Percentiles rank a stretch among this genome's conserved stretches.
Conservation (phyloP, 768 basidiomycete genomes). For the Lyophyllum decastes region DNA sequence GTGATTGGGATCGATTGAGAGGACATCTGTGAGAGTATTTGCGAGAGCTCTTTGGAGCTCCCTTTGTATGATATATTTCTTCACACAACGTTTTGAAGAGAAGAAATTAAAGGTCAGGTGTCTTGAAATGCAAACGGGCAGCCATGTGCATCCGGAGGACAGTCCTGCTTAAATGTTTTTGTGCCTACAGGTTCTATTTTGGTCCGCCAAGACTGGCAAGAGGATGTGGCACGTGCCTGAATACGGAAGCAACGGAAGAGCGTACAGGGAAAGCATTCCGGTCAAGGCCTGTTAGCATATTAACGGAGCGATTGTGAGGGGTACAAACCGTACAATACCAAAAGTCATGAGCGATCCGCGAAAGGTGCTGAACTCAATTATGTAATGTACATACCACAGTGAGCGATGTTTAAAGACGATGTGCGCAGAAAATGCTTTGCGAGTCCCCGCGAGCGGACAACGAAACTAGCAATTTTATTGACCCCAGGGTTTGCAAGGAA, state of each 20-base stretch:
- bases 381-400: not conserved
- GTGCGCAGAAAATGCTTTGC: not conserved
- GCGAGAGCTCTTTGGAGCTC: not conserved
- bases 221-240: not conserved
- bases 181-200: not conserved
- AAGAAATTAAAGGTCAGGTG: not conserved
- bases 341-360: not conserved
- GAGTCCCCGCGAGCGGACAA: not conserved
- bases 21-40: not conserved
- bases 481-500: conserved; percentile 21
- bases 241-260: not conserved
- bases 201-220: not conserved
- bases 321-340: no score
- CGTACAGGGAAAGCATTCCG: no score
- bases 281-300: not conserved
- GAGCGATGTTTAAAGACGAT: not conserved
- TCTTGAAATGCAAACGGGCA: not conserved
- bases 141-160: not conserved
- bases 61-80: not conserved
- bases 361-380: not conserved
- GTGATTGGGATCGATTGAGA: not conserved
- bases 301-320: not conserved
- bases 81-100: not conserved
- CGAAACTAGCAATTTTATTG: not conserved
- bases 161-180: not conserved